Evolutionary conservation across 2,329 filamentous ascomycete species (phyloP), one percentile per base, ranked within the genome.

Genomic region (Hirsutella minnesotensis): DNA sequence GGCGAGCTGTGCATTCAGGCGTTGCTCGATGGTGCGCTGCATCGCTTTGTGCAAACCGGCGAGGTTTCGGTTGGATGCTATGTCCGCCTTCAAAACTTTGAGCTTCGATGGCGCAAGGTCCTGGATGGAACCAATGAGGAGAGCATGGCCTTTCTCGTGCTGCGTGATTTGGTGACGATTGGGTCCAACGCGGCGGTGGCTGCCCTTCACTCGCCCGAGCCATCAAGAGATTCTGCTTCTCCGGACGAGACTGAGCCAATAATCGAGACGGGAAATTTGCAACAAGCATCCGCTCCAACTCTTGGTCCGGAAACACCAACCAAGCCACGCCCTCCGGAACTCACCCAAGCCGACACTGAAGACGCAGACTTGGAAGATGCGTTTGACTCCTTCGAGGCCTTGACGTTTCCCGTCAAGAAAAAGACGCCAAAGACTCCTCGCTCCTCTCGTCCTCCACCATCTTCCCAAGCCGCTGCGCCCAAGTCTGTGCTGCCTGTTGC

Each of bases 1-100:
- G 72, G 73, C 1, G 61, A 69, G 49, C 53, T 75, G 3, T 75
- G 69, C 48, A 63, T 77, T n/a, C 73, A 77, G 52, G 71, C 70
- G 0, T 54, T 77, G 8, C 53, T 76, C 35, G 55, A 57, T 7
- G 56, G 63, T 1, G 63, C 64, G 38, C 62, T 71, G 56, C 71
- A 76, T 40, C 60, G 63, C 4, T 64, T 72, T n/a, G 59, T 74
- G 9, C 64, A 72, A 34, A 53, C 52, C 1, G 65, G 63, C 2
- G 62, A 67, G n/a, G 50, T 77, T 30, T 57, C 56, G 4, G 58
- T 68, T 10, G 73, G 73, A 1, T 66, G 64, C 35, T 74, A 73
- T 49, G 63, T 77, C 19, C 63, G 61, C 31, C 51, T 73, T n/a
- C 62, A 68, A 22, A 50, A 53, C 9, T 69, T 70, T 35, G 54